Conservation (phyloP, 352 stramenopile species). For the Globisporangium paroecandrum region DNA sequence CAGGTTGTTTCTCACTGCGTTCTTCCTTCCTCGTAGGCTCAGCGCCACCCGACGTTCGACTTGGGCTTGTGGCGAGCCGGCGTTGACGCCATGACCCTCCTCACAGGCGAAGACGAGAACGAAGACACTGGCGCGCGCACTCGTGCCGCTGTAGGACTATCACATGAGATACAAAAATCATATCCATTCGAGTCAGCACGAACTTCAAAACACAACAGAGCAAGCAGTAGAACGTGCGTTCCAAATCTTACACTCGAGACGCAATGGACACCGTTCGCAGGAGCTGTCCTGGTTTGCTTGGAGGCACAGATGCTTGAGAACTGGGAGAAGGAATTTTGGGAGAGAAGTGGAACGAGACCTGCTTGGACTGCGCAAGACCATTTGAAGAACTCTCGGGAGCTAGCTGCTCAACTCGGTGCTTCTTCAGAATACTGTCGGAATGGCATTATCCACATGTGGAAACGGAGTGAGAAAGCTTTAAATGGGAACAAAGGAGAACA, state of each 20-base stretch:
- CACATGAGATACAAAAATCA: conserved; percentile 13
- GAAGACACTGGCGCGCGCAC: conserved; percentile 37
- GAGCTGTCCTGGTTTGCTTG: conserved; percentile 25
- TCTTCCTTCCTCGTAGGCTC: conserved; percentile 6
- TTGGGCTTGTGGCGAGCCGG: conserved; percentile 49
- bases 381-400: conserved; percentile 1
- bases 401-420: conserved; percentile 29
- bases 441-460: conserved; percentile 16
- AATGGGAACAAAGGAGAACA: not conserved
- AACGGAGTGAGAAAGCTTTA: conserved; percentile 3
- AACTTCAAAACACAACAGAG: not conserved
- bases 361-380: conserved; percentile 30
- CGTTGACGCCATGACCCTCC: conserved; percentile 26
- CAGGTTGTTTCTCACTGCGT: not conserved
- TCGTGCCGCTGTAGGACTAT: conserved; percentile 30
- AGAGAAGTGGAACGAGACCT: conserved; percentile 64
- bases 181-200: not conserved
- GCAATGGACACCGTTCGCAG: conserved; percentile 26
- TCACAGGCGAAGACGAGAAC: conserved; percentile 24
- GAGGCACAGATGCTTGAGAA: conserved; percentile 17
- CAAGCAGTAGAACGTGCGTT: not conserved
- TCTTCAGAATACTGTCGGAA: conserved; percentile 63
- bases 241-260: conserved; percentile 36
- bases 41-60: conserved; percentile 61
- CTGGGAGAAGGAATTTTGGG: conserved; percentile 8